These are phyloP conservation scores for Wickerhamiella occidentalis DNA, from an alignment of 805 yeast species.

Conservation along the genomic window DNA sequence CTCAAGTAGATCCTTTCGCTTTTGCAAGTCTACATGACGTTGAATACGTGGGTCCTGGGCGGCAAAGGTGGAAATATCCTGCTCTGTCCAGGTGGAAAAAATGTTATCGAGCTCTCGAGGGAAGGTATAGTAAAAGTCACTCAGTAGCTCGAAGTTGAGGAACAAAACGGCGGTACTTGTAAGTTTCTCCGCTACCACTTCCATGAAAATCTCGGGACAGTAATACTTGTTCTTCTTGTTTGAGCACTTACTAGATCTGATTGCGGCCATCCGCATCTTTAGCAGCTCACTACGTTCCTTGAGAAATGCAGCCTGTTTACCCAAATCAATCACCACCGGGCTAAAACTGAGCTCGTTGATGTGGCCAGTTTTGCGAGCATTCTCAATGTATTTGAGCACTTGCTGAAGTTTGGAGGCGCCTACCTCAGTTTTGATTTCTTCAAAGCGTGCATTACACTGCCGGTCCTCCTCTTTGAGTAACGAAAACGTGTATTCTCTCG, in stretches of 20 bases:
- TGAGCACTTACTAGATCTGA: conserved; percentile 66
- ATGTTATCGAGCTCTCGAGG: conserved; percentile 83
- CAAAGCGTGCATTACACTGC: conserved; percentile 61
- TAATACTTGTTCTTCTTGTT: conserved; percentile 68
- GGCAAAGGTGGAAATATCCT: conserved; percentile 79
- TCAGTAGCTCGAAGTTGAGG: conserved; percentile 80
- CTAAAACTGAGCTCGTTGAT: conserved; percentile 38
- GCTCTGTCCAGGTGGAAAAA: conserved; percentile 52
- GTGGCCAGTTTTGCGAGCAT: conserved; percentile 13
- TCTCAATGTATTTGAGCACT: conserved; percentile 55
- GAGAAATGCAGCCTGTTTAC: conserved; percentile 73
- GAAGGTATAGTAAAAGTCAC: conserved; percentile 91
- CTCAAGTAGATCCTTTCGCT: conserved; percentile 78
- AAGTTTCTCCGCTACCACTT: conserved; percentile 81
- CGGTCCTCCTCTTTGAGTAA: conserved; percentile 72
- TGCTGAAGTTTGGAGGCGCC: conserved; percentile 79
- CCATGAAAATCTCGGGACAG: conserved; percentile 90
- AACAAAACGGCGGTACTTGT: conserved; percentile 89
- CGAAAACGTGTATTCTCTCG: conserved; percentile 64
- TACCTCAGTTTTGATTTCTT: conserved; percentile 48
- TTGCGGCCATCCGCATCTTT: conserved; percentile 60
- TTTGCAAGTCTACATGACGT: conserved; percentile 85
- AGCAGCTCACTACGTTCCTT: conserved; percentile 60
- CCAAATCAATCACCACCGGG: conserved; percentile 56
- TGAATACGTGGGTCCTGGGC: conserved; percentile 88